Base-by-base conservation (phyloP, 371 early-diverging fungal genomes). In the Sporodiniella umbellata region DNA sequence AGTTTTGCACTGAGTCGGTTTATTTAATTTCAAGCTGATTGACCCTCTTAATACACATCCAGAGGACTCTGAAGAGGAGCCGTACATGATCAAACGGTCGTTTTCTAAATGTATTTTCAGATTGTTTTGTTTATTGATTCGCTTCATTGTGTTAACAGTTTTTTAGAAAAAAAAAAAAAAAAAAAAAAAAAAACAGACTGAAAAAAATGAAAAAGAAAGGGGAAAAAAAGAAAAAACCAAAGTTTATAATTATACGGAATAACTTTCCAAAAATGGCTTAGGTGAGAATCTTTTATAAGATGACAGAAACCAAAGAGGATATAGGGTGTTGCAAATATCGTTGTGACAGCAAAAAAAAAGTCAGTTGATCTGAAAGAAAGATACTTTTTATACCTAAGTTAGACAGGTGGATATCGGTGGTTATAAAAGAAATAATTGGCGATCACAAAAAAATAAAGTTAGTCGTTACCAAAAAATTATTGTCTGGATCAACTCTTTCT, bases 21-120 rank as follows among this genome's bases (percentile, higher is more conserved):
- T 58, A 10, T 44, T 45, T 25, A 64, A 51, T 38, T 56, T 42
- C 12, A 68, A 33, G 19, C 47, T 47, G 17, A 68, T 33, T 0
- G 51, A 55, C 6, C 68, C 68, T 55, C 68, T 51, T 35, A 68
- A 35, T 2, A 68, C 61, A 48, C 68, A 68, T 8, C 68, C 68
- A 40, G 64, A 50, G 2, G 68, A 68, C 33, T 68, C 68, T 15
- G 51, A 17, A 1, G 61, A 42, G 8, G 58, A 50, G 19, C 65
- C 68, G 45, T 64, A 57, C 65, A 68, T 64, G 39, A 68, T 47
- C 12, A 68, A 30, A 4, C 50, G 52, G 19, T 61, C 59, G 51
- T 53, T 64, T 26, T 68, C 68, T 30, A 68, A 18, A 23, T 60
- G 54, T 11, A 37, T 31, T 64, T 60, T 24, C 40, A 21, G 18